Base-by-base conservation (phyloP, 2,329 filamentous ascomycete species). In the Mycosphaerella arachidis region DNA sequence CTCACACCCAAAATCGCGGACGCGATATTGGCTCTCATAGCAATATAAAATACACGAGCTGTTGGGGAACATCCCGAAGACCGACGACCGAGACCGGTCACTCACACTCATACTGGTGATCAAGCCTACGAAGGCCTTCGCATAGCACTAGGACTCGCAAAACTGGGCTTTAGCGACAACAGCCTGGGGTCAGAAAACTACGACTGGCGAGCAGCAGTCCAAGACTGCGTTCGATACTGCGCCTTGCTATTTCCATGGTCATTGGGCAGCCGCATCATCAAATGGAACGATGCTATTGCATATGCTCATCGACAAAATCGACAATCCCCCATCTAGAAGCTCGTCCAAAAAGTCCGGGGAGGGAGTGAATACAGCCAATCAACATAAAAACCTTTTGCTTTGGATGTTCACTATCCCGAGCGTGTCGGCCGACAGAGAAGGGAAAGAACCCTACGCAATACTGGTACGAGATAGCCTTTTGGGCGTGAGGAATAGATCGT, bases 371-470 rank as follows among this genome's bases (percentile, higher is more conserved):
- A 57, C 8, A 57, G 33, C 5, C 33, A 40, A 6, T 48, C 60
- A 1, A 52, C 59, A 12, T 53, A 45, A 3, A 60, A 65, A n/a
- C 8, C 31, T 65, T 16, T 50, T 63, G 1, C 53, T 62, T 10
- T 65, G 63, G 63, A 62, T 61, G 43, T 33, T 65, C 4, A 50
- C 63, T n/a, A 58, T 65, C 4, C 58, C 51, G 18, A 59, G 61
- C 37, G 58, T 61, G 10, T 55, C 58, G 7, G 20, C 37, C 6
- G n/a, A 55, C 0, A 13, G 16, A 9, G 55, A 57, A 16, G 53
- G 60, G 10, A 56, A 51, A 30, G 52, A 54, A 4, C 55, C 59
- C n/a, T 65, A 61, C 24, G 61, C 58, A 2, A 53, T 45, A 0
- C 13, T 65, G 33, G 52, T 63, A 4, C 53, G 57, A 3, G 43